Evolutionary conservation across 2,329 filamentous ascomycete genomes (phyloP), one percentile per base, ranked within the genome.

Genomic region (Colletotrichum spinosum): DNA sequence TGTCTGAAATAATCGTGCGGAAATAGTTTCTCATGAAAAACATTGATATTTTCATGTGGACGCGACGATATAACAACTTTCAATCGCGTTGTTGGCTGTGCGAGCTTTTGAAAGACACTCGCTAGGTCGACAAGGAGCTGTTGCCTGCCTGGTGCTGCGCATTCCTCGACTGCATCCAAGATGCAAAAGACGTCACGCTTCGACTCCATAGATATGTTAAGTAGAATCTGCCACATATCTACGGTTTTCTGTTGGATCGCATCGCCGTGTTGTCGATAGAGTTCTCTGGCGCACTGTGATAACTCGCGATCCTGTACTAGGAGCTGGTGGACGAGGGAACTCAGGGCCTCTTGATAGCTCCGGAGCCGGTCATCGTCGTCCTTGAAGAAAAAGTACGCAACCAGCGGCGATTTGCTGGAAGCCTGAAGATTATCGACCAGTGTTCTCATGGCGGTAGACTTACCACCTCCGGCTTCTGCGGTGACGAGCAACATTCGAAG

Each of bases 381-480:
- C 53, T 55, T 55, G 33, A 46, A 55, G 4, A 55, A 55, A 42
- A 55, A 55, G n/a, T 55, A 55, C 0, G 41, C 41, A 13, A 46
- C 11, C 3, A 46, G 5, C 25, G 53, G 10, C 8, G 41, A 8
- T 34, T 46, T n/a, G 2, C 38, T 8, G 53, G 33, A 15, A 4
- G 33, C 11, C 33, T 55, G 12, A 2, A 55, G 7, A 0, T 2
- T 37, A 4, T 55, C 53, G 25, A 55, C 37, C 1, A 55, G 41
- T 8, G 53, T 55, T 6, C 41, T 8, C 53, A 55, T 45, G 8
- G 41, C 46, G 3, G 53, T 55, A 3, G 53, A 55, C 10, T 55
- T 55, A 6, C 53, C 53, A 9, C 53, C 53, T n/a, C 53, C 53
- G 25, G 53, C 53, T 9, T 55, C 53, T 17, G 53, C 53, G 42